These are phyloP conservation scores for Hypoxylon crocopeplum DNA, from an alignment of 495 filamentous ascomycete genomes.

Conservation along the genomic window DNA sequence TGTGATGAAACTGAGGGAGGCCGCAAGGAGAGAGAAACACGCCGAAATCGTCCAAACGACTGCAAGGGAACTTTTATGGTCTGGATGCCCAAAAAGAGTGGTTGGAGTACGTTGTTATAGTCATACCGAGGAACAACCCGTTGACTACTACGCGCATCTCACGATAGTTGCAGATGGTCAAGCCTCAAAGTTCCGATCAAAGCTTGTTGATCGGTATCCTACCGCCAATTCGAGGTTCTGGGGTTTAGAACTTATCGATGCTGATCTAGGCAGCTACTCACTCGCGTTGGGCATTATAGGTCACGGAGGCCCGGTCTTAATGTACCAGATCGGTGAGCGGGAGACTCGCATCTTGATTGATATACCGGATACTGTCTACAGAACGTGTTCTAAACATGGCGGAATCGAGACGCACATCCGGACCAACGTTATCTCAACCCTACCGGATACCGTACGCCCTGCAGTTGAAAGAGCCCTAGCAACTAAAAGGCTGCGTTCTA, in stretches of 20 bases:
- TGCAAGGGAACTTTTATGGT: constrained; percentile 52
- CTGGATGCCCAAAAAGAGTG: constrained; percentile 47
- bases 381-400: constrained; percentile 62
- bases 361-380: constrained; percentile 59
- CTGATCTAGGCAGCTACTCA: constrained; percentile 62
- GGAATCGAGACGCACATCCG: constrained; percentile 69
- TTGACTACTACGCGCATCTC: constrained; percentile 48
- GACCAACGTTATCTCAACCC: constrained; percentile 65
- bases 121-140: neutral
- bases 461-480: constrained; percentile 72
- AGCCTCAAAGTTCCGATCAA: constrained; percentile 21
- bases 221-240: constrained; percentile 66
- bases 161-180: constrained; percentile 23
- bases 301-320: constrained; percentile 63
- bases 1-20: constrained; percentile 62
- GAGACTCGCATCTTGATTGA: constrained; percentile 74
- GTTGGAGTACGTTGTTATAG: constrained; percentile 38
- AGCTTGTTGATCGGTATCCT: neutral
- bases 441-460: constrained; percentile 64
- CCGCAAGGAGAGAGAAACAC: constrained; percentile 44
- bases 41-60: constrained; percentile 59
- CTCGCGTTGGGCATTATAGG: constrained; percentile 61
- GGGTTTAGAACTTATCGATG: constrained; percentile 70
- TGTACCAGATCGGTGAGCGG: constrained; percentile 75
- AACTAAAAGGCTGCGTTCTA: constrained; percentile 58